Base-by-base conservation (phyloP, 345 rosid species). In the Geranium rotundifolium region DNA sequence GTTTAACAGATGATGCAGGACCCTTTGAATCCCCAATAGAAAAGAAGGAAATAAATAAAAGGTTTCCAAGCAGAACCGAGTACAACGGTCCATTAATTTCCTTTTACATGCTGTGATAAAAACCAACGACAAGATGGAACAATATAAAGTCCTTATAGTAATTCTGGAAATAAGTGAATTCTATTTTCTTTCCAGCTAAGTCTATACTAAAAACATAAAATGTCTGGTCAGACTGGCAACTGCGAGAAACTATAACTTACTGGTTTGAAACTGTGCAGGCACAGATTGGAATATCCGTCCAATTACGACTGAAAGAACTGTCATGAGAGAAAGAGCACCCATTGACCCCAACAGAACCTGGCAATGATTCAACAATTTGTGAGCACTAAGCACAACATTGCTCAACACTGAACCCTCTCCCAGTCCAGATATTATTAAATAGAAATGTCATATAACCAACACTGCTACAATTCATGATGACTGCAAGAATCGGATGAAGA, bases 331-430 rank as follows among this genome's bases (percentile, higher is more conserved):
- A 77, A 93, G 87, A 68, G 99, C 97, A 66, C 79, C 97, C 95
- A 93, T 90, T 54, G 99, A 93, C 41, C 97, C 99, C 76, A 93
- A 72, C 67, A 93, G 97, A 67, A 90, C 99, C 99, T 93, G 79
- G 76, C 81, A 81, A 70, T 58, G 68, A 74, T 66, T 72, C 54
- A 59, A 71, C 16, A 65, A 57, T 31, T 39, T 19, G 31, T 64
- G 20, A 59, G 54, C 10, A 7, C 67, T 56, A 34, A 20, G 54
- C 16, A 18, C 57, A 61, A 52, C 29, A 61, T 12, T 2, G 12
- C 15, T 46, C 15, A 46, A 46, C 15, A 12, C 52, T 7, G 52
- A 10, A 37, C 3, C 46, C 46, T 37, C 46, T 5, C 3, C 46
- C 7, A 37, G 12, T 37, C 46, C 46, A 37, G 46, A 37, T 37